Evolutionary conservation across 2,329 filamentous ascomycete species (phyloP).

Genomic region (Ascocoryne sarcoides): DNA sequence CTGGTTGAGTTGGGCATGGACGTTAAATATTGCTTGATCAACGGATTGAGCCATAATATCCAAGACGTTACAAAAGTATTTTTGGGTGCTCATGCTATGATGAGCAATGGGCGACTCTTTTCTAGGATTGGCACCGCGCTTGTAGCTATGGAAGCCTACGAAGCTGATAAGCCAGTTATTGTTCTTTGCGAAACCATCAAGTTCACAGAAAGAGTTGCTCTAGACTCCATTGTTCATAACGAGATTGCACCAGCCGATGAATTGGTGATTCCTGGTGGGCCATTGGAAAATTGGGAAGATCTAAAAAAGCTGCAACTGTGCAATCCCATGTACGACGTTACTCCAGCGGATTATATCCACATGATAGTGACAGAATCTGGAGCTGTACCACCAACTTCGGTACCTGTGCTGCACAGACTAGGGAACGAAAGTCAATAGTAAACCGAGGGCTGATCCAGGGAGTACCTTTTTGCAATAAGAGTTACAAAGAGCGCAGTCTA

Average conservation of each 20-base stretch:
- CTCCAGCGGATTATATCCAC: conserved; percentile 75
- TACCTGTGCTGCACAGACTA: conserved; percentile 63
- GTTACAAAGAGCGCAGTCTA: no score
- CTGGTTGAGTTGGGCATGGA: conserved; percentile 60
- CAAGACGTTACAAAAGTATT: conserved; percentile 56
- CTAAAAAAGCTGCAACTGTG: conserved; percentile 51
- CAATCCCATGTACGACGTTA: conserved; percentile 86
- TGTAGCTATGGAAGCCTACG: conserved; percentile 73
- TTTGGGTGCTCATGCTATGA: conserved; percentile 87
- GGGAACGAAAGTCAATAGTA: conserved; percentile 31
- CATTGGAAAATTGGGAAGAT: conserved; percentile 46
- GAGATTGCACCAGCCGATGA: conserved; percentile 76
- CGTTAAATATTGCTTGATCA: conserved; percentile 75
- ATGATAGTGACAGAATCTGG: conserved; percentile 90
- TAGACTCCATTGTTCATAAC: conserved; percentile 90
- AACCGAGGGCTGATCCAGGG: no score
- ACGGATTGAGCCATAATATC: conserved; percentile 67
- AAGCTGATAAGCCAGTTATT: conserved; percentile 69
- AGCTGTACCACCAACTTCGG: conserved; percentile 74
- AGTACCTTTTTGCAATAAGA: no score
- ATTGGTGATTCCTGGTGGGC: conserved; percentile 34
- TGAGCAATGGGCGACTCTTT: conserved; percentile 87
- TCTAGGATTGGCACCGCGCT: conserved; percentile 80
- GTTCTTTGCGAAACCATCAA: conserved; percentile 94
- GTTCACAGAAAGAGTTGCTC: conserved; percentile 80